phyloP scores from a whole-genome alignment of 345 rosid genomes.

The Viola odorata region DNA sequence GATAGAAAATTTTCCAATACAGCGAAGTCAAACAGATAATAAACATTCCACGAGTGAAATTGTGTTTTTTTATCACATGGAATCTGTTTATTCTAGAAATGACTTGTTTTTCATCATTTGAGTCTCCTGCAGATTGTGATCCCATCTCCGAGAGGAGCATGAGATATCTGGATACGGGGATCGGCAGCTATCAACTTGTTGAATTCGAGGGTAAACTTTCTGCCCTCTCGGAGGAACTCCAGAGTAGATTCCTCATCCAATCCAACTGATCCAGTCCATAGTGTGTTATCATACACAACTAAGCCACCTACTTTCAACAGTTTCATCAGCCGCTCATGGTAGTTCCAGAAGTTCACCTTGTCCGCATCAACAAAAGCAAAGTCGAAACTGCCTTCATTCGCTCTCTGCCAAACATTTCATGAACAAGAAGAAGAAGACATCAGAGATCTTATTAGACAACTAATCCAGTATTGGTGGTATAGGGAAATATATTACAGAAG shows the following conservation, averaged over 20 bases:
- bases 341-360: conserved; percentile 35
- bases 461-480: too few relatives aligned
- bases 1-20: too few relatives aligned
- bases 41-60: not conserved
- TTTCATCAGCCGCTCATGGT: conserved; percentile 39
- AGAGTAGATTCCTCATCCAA: conserved; percentile 21
- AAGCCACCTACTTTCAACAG: conserved; percentile 41
- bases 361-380: conserved; percentile 54
- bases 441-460: not conserved
- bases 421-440: not conserved
- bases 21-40: not conserved
- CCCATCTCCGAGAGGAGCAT: conserved; percentile 62
- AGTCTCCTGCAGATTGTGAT: conserved; percentile 47
- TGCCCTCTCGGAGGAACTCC: conserved; percentile 14
- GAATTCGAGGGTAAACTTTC: conserved; percentile 29
- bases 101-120: conserved; percentile 1
- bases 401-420: conserved; percentile 5
- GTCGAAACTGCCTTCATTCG: conserved; percentile 41
- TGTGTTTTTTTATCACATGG: too few relatives aligned
- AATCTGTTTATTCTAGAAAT: not conserved
- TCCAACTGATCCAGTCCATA: conserved; percentile 40
- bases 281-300: conserved; percentile 38
- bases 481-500: too few relatives aligned
- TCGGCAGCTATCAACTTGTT: conserved; percentile 48
- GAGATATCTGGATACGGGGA: conserved; percentile 47